phyloP scores from a whole-genome alignment of 2,329 filamentous ascomycete species.

The Pseudocercospora eumusae region DNA sequence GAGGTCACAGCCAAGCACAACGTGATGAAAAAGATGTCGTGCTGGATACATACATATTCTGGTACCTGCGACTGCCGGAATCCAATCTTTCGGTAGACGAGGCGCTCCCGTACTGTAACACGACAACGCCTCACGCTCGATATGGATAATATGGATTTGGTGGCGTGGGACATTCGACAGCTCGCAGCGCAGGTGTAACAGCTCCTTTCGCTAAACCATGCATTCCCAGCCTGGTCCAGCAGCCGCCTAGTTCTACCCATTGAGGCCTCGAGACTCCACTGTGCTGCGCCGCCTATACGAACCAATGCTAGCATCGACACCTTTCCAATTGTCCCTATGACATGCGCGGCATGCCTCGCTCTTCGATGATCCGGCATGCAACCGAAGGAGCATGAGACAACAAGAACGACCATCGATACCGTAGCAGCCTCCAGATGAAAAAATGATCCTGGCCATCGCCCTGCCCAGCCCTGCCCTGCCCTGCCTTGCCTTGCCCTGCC shows the following conservation, averaged over 20 bases:
- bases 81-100: constrained; percentile 19
- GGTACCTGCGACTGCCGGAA: constrained; percentile 24
- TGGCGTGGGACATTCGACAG: not conserved
- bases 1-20: constrained; percentile 18
- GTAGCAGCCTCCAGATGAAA: constrained; percentile 23
- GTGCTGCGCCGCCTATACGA: constrained; percentile 14
- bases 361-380: constrained; percentile 17
- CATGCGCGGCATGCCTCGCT: too few relatives aligned
- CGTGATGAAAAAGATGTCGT: constrained; percentile 16
- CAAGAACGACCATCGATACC: constrained; percentile 12
- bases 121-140: constrained; percentile 19
- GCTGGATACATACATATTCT: constrained; percentile 11
- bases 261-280: constrained; percentile 15
- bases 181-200: constrained; percentile 16
- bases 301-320: constrained; percentile 11
- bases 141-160: constrained; percentile 4
- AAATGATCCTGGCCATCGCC: constrained; percentile 10
- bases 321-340: constrained; percentile 5
- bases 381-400: constrained; percentile 14
- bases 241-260: constrained; percentile 11
- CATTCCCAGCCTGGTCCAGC: constrained; percentile 13
- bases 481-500: too few relatives aligned
- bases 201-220: constrained; percentile 20
- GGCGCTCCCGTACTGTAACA: not conserved
- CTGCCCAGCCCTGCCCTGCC: too few relatives aligned